Evolutionary conservation across 192 early-diverging fungal genomes (phyloP), one percentile per base, ranked within the genome.

Genomic region (Coemansia sp.): DNA sequence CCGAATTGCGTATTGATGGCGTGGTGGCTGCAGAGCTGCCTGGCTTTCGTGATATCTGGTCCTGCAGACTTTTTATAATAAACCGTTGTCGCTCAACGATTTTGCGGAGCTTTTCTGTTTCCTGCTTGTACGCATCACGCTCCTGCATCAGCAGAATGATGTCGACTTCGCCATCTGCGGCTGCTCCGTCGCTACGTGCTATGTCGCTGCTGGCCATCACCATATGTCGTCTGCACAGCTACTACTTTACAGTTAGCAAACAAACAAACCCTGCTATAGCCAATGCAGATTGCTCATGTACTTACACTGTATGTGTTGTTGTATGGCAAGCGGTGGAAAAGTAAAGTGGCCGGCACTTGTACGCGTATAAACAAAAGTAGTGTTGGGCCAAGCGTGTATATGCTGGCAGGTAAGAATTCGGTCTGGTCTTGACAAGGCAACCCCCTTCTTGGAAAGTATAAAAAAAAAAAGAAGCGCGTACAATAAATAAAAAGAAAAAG

Each of bases 51-150:
- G 60, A 39, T 47, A 77, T 53, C 55, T 77, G 75, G 59, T 86
- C 85, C 80, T 93, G 90, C 51, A 96, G 79, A 48, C 92, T 87
- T 53, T 90, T 86, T 51, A 96, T 94, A 51, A 93, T 89, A 40
- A 80, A 64, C 45, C 90, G 78, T 76, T 96, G 93, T 53, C 90
- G 87, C 62, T 96, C 93, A 59, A 94, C 90, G 53, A 94, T 88
- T 66, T 88, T 89, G 89, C 92, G 93, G 20, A 96, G 81, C 54
- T 89, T 87, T 28, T 88, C 89, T 51, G 93, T 93, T 65, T 96
- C 91, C 28, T 74, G 71, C 41, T 86, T 84, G 51, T 90, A 82
- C 6, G 84, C 79, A 58, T 90, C 84, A 44, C 90, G 81, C 47
- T 88, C 84, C 23, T 79, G 69, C 17, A 81, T 69, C 42, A 83